phyloP scores from a whole-genome alignment of 2,329 filamentous ascomycete genomes.

The Beauveria varroae region DNA sequence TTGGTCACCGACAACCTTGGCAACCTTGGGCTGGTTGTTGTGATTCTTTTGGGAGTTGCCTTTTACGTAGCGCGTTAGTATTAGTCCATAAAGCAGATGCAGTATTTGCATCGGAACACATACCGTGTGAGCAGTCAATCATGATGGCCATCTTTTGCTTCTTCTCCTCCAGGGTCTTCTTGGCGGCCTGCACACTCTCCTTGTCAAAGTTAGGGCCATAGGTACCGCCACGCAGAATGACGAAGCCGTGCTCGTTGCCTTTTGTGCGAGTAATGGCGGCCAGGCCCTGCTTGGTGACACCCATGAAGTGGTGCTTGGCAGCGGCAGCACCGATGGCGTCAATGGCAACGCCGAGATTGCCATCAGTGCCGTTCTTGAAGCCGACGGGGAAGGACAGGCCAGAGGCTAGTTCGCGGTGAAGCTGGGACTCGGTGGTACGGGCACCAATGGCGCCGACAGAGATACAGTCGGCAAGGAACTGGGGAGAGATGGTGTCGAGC shows the following conservation, averaged over 20 bases:
- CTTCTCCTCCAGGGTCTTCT: conserved; percentile 74
- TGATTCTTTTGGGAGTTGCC: conserved; percentile 97
- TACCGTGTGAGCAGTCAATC: conserved; percentile 97
- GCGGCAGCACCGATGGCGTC: conserved; percentile 88
- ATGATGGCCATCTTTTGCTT: conserved; percentile 84
- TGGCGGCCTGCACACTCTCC: conserved; percentile 70
- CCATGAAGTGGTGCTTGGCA: conserved; percentile 93
- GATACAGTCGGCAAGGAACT: conserved; percentile 94
- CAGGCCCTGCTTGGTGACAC: conserved; percentile 94
- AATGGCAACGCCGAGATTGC: conserved; percentile 81
- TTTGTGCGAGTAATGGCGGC: conserved; percentile 89
- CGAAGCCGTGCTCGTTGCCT: conserved; percentile 95
- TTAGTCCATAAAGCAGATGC: background rate
- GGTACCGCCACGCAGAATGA: conserved; percentile 86
- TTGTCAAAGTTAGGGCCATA: conserved; percentile 91
- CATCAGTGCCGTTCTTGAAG: conserved; percentile 99
- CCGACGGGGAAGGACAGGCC: conserved; percentile 96
- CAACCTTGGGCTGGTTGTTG: conserved; percentile 93
- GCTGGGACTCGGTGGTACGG: conserved; percentile 90
- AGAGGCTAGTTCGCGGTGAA: conserved; percentile 91
- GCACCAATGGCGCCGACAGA: conserved; percentile 93
- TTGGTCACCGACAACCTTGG: conserved; percentile 74
- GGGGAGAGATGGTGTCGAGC: conserved; percentile 96
- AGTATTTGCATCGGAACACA: conserved; percentile 19
- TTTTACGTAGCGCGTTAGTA: conserved; percentile 23